These are phyloP conservation scores for Juncus inflexus DNA, from an alignment of 176 grass and related monocot species.

Conservation along the genomic window DNA sequence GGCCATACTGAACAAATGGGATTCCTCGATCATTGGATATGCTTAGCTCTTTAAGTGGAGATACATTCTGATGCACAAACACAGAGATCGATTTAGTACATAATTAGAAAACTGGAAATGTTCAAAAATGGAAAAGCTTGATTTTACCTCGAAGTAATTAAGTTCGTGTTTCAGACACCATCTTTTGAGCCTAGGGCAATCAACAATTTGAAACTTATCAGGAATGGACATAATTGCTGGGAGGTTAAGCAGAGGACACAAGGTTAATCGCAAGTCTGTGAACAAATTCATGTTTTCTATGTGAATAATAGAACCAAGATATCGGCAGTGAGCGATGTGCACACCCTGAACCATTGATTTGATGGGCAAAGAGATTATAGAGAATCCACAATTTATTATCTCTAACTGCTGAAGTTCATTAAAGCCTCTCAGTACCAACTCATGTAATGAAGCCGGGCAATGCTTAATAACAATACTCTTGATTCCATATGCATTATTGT, in stretches of 20 bases:
- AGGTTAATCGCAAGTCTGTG: constrained; percentile 1
- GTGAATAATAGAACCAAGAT: background rate
- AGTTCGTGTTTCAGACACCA: background rate
- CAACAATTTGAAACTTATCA: background rate
- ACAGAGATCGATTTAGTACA: background rate
- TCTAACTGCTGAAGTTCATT: constrained; percentile 1
- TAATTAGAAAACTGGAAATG: background rate
- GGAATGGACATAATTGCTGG: background rate
- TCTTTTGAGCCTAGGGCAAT: background rate
- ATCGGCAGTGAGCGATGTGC: background rate
- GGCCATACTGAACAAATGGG: background rate
- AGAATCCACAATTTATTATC: background rate
- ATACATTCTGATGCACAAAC: background rate
- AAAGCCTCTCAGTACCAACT: background rate
- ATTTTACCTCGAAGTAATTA: constrained; percentile 3
- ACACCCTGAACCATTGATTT: background rate
- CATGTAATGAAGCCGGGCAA: background rate
- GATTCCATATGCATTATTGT: background rate
- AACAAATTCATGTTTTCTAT: background rate
- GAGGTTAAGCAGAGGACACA: background rate
- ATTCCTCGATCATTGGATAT: background rate
- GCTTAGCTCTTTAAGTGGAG: background rate
- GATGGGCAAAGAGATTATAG: background rate
- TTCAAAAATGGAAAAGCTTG: background rate
- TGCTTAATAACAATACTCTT: background rate